Percentiles rank a stretch among this genome's conserved stretches.
Conservation (phyloP, 805 yeast species). For the Hanseniaspora pseudoguilliermondii region DNA sequence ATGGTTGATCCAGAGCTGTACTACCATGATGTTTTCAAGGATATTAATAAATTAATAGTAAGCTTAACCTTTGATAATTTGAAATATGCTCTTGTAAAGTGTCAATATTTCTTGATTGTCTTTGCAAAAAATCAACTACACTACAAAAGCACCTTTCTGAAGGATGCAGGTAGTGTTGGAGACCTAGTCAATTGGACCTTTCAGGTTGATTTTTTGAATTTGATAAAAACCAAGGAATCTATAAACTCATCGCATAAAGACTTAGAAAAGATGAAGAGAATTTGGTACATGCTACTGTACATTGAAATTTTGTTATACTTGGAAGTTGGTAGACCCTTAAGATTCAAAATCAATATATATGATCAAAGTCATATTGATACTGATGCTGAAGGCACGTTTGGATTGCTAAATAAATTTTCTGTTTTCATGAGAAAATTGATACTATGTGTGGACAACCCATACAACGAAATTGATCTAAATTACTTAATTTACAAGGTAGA, state of each 20-base stretch:
- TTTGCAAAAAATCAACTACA: slow-evolving; percentile 6
- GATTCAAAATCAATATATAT: not conserved
- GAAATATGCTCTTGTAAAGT: not conserved
- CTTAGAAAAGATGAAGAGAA: not conserved
- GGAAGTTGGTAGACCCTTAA: not conserved
- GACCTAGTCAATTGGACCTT: slow-evolving; percentile 2
- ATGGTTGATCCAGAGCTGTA: slow-evolving; percentile 9
- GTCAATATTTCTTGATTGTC: not conserved
- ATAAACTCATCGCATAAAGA: not conserved
- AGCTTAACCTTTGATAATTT: not conserved
- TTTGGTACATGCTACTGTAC: not conserved
- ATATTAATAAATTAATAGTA: not conserved
- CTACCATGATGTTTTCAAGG: slow-evolving; percentile 2
- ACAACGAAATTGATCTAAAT: slow-evolving; percentile 1
- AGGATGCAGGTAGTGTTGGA: not conserved
- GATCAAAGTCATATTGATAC: not conserved
- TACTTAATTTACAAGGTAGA: slow-evolving; percentile 1
- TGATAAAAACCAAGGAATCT: not conserved
- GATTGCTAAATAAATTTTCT: not conserved
- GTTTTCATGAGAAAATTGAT: not conserved
- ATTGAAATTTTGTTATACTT: slow-evolving; percentile 3
- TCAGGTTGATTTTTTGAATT: not conserved
- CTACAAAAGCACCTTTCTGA: not conserved
- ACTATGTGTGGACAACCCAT: not conserved
- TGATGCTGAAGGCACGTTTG: not conserved